Base-by-base conservation (phyloP, 2,329 filamentous ascomycete species). In the Zasmidium cellare region DNA sequence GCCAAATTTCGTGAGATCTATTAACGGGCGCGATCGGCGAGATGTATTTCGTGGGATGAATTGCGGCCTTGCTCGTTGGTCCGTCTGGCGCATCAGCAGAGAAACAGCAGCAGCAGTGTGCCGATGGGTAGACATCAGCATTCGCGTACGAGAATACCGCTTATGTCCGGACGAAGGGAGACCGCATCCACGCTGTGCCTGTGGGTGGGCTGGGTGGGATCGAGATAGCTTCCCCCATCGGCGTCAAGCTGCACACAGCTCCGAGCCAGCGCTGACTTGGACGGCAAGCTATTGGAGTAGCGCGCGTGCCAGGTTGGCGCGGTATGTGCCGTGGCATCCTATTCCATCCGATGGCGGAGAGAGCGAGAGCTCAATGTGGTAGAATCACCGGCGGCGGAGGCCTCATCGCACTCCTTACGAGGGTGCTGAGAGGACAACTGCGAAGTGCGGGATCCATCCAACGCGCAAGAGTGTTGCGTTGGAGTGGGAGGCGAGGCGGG, bases 401-500 rank as follows among this genome's bases (percentile, higher is more conserved):
- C 35, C 35, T 9, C 35, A 6, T 41, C 35, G 35, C 35, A 12
- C 45, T 22, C 23, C 45, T 47, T 47, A 24, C 45, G 45, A 47
- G 19, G 6, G 45, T 18, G 5, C 5, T 11, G 9, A 47, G 45
- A 47, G 45, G 35, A 41, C 35, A 3, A n/a, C 35, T n/a, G 35
- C 35, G 35, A 14, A 41, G 35, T 9, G 3, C 7, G 16, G 35
- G 35, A 41, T 41, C 35, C 35, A 41, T 41, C 35, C 7, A 41
- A 14, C 12, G 12, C 12, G 12, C 11, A 41, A 18, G 3, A 14
- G 6, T 28, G 22, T 16, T 49, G 22, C 20, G 22, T 46, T 38
- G 12, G n/a, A 19, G 9, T 22, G 14, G 16, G 53, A 55, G 46
- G 53, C 53, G 53, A 56, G 28, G 53, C 53, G 53, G 46, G 41